phyloP scores from a whole-genome alignment of 1,284 basidiomycete genomes.

The Melampsora americana region DNA sequence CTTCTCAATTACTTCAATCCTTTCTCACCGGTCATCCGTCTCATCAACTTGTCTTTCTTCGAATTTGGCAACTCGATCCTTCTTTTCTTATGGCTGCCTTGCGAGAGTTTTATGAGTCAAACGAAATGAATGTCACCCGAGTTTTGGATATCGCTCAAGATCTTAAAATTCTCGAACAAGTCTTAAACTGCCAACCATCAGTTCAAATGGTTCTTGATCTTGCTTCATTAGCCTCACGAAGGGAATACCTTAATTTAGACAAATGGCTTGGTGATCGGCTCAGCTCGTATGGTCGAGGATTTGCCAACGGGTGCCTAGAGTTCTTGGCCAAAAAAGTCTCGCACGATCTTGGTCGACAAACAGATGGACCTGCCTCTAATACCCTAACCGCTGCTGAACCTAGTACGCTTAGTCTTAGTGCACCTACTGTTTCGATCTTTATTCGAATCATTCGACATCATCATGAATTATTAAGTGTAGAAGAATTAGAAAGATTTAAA shows the following conservation, averaged over 20 bases:
- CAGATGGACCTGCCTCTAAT: slow-evolving; percentile 61
- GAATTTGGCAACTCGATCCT: slow-evolving; percentile 86
- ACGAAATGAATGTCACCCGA: slow-evolving; percentile 84
- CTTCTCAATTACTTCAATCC: slow-evolving; percentile 78
- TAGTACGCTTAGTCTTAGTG: slow-evolving; percentile 74
- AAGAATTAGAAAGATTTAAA: slow-evolving; percentile 82
- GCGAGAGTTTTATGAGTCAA: slow-evolving; percentile 85
- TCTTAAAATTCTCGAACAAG: slow-evolving; percentile 61
- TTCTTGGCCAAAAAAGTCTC: slow-evolving; percentile 89
- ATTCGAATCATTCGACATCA: slow-evolving; percentile 73
- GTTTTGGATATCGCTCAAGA: slow-evolving; percentile 94
- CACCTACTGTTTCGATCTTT: slow-evolving; percentile 85
- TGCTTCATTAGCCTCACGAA: slow-evolving; percentile 82
- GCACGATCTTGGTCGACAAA: slow-evolving; percentile 74
- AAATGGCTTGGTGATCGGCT: slow-evolving; percentile 92
- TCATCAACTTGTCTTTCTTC: slow-evolving; percentile 92
- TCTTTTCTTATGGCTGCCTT: slow-evolving; percentile 80
- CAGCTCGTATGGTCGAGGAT: slow-evolving; percentile 70
- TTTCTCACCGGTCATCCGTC: slow-evolving; percentile 90
- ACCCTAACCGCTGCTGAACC: slow-evolving; percentile 58
- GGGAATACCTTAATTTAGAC: slow-evolving; percentile 91
- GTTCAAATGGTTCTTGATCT: slow-evolving; percentile 77
- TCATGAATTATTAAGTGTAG: slow-evolving; percentile 58
- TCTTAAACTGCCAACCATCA: slow-evolving; percentile 31
- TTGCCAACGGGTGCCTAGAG: slow-evolving; percentile 77